phyloP scores from a whole-genome alignment of 1,284 basidiomycete species.

The Spongispora temasekensis region DNA sequence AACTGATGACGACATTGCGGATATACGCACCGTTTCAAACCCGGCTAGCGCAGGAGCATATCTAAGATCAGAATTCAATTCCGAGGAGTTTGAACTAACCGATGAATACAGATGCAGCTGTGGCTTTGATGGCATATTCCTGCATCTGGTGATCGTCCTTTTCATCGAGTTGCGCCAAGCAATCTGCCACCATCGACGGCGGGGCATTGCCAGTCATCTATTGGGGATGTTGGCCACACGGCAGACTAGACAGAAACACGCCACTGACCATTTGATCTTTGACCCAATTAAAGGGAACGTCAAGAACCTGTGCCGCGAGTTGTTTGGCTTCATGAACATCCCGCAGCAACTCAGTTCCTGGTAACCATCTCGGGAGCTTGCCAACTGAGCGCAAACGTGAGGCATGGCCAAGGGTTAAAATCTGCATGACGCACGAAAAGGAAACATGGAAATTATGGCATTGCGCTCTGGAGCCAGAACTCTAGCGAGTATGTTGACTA shows the following conservation, averaged over 20 bases:
- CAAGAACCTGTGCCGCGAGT: slow-evolving; percentile 18
- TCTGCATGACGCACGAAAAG: slow-evolving; percentile 20
- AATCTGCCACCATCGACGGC: slow-evolving; percentile 29
- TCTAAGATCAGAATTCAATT: background rate
- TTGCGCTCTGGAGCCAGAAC: slow-evolving; percentile 20
- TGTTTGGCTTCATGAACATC: slow-evolving; percentile 19
- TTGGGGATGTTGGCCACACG: background rate
- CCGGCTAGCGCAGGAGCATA: slow-evolving; percentile 18
- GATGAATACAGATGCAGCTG: slow-evolving; percentile 24
- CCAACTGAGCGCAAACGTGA: slow-evolving; percentile 33
- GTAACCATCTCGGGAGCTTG: slow-evolving; percentile 45
- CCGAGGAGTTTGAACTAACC: slow-evolving; percentile 13
- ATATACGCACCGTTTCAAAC: slow-evolving; percentile 27
- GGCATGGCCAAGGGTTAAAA: background rate
- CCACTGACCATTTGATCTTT: slow-evolving; percentile 22
- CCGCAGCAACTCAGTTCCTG: slow-evolving; percentile 40
- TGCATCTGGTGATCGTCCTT: slow-evolving; percentile 15
- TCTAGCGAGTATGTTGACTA: slow-evolving; percentile 21
- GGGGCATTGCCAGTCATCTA: slow-evolving; percentile 20
- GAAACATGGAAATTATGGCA: slow-evolving; percentile 23
- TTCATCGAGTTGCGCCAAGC: slow-evolving; percentile 15
- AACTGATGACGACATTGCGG: background rate
- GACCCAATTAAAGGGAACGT: slow-evolving; percentile 26
- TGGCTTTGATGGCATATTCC: slow-evolving; percentile 27
- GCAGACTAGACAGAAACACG: background rate